These are phyloP conservation scores for Scheffersomyces ergatensis DNA, from an alignment of 805 yeast species.

Conservation along the genomic window DNA sequence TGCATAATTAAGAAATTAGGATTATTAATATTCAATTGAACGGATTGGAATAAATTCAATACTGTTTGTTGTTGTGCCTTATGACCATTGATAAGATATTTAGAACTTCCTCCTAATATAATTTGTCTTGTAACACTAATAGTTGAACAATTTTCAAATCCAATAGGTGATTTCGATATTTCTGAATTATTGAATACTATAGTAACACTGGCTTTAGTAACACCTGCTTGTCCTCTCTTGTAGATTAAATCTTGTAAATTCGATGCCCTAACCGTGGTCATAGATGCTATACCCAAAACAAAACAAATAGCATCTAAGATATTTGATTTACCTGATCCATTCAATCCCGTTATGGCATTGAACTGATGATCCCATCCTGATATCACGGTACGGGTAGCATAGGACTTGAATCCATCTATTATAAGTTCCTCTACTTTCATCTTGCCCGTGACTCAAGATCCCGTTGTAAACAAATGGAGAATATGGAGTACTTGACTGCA, in stretches of 20 bases:
- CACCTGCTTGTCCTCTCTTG: conserved; percentile 97
- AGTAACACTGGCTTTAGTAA: conserved; percentile 94
- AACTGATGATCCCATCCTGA: conserved; percentile 95
- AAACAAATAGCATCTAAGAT: conserved; percentile 96
- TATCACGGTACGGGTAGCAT: conserved; percentile 94
- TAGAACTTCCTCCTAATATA: conserved; percentile 86
- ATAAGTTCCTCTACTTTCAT: conserved; percentile 97
- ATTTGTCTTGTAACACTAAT: conserved; percentile 92
- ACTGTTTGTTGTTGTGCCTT: conserved; percentile 95
- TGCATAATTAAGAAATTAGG: conserved; percentile 98
- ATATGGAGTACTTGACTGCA: too few relatives aligned
- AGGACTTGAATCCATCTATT: conserved; percentile 96
- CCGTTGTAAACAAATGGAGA: too few relatives aligned
- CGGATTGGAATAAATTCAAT: conserved; percentile 85
- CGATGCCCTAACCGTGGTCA: conserved; percentile 93
- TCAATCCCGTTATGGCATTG: conserved; percentile 96
- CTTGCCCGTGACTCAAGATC: too few relatives aligned
- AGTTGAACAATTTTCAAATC: conserved; percentile 72
- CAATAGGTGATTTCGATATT: conserved; percentile 75
- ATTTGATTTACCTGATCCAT: conserved; percentile 97
- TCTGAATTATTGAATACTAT: conserved; percentile 91
- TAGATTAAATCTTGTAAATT: conserved; percentile 91
- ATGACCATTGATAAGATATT: conserved; percentile 92
- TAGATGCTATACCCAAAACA: conserved; percentile 93
- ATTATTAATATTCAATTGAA: conserved; percentile 92